phyloP scores from a whole-genome alignment of 2,329 filamentous ascomycete genomes.

The Colletotrichum melonis region DNA sequence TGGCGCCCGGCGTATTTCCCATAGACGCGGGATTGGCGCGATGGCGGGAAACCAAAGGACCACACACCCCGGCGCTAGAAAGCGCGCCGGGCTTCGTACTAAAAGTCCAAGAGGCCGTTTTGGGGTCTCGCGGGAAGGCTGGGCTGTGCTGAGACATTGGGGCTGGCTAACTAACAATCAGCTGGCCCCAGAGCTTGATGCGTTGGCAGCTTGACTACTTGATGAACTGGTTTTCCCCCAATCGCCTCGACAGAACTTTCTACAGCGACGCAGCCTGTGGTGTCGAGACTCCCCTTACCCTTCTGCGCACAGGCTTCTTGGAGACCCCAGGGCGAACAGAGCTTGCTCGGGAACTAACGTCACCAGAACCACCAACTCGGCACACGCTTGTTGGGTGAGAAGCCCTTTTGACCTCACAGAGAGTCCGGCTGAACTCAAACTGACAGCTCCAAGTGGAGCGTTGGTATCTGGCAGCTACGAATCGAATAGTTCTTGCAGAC shows the following conservation, averaged over 20 bases:
- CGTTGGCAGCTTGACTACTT: conserved; percentile 27
- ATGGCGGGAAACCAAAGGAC: conserved; percentile 18
- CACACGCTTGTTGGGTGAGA: no score
- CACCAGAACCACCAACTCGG: neutral
- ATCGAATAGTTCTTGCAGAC: no score
- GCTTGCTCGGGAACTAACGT: conserved; percentile 7
- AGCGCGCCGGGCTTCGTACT: neutral
- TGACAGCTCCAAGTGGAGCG: conserved; percentile 4
- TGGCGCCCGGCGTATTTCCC: conserved; percentile 11
- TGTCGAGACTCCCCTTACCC: neutral
- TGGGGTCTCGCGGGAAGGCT: neutral
- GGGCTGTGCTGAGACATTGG: conserved; percentile 14
- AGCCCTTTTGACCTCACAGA: neutral
- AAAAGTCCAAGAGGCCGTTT: neutral
- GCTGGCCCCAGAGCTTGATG: conserved; percentile 14
- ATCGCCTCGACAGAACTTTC: neutral
- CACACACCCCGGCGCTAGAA: neutral
- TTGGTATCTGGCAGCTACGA: neutral
- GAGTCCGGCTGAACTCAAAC: neutral
- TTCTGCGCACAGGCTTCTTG: neutral
- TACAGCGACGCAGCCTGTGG: neutral
- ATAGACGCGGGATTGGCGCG: conserved; percentile 46
- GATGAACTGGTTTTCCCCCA: neutral
- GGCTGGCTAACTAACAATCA: conserved; percentile 6
- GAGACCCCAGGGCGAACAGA: neutral